phyloP scores from a whole-genome alignment of 2,329 filamentous ascomycete species.

The Calonectria montana region DNA sequence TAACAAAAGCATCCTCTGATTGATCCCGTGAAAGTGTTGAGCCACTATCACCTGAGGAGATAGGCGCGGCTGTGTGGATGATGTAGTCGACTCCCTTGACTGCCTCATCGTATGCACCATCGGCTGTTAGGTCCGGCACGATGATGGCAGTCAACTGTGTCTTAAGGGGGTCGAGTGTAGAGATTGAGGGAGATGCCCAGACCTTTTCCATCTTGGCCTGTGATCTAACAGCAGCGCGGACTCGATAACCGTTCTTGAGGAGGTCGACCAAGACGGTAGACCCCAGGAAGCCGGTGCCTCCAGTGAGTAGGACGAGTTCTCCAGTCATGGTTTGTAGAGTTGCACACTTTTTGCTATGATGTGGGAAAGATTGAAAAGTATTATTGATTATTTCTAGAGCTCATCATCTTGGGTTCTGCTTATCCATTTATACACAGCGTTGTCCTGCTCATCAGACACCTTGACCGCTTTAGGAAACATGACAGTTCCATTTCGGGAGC shows the following conservation, averaged over 20 bases:
- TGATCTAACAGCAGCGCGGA: slow-evolving; percentile 10
- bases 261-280: background rate
- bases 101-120: slow-evolving; percentile 54
- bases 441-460: background rate
- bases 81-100: slow-evolving; percentile 53
- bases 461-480: background rate
- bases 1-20: slow-evolving; percentile 37
- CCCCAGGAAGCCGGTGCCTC: slow-evolving; percentile 14
- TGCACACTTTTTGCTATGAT: background rate
- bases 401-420: background rate
- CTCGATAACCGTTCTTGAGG: slow-evolving; percentile 10
- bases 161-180: slow-evolving; percentile 16
- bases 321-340: background rate
- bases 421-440: background rate
- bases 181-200: slow-evolving; percentile 15
- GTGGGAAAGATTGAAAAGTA: background rate
- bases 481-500: background rate
- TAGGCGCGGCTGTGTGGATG: slow-evolving; percentile 46
- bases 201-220: slow-evolving; percentile 2
- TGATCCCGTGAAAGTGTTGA: background rate
- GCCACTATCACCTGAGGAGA: slow-evolving; percentile 18
- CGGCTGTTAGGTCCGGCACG: slow-evolving; percentile 51
- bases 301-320: slow-evolving; percentile 18
- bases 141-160: slow-evolving; percentile 40
- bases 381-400: background rate